Evolutionary conservation across 2,329 filamentous ascomycete species (phyloP), one percentile per base, ranked within the genome.

Genomic region (Xylaria arbuscula): DNA sequence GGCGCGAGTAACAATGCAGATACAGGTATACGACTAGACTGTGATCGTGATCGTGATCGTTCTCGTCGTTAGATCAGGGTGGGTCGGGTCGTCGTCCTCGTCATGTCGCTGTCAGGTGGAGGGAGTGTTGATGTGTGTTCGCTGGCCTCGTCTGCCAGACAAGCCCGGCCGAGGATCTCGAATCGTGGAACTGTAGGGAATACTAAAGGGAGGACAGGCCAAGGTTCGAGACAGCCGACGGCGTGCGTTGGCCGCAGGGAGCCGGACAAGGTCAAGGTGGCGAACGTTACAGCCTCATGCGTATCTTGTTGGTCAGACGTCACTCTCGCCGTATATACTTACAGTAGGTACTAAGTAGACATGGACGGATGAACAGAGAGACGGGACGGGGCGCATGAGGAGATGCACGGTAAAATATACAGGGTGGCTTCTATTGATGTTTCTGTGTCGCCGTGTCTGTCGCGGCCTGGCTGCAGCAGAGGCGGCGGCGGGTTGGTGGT

Each of bases 271-370:
- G 59, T 13, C 28, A 24, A 34, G 38, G 54, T 34, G 51, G 28
- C 62, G 51, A 56, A 56, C 19, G 66, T 59, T 24, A 47, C 47
- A 59, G 28, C 28, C 28, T 28, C 28, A 28, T 28, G 28, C 28
- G 28, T 28, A 28, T 28, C 28, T 28, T 28, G 28, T 28, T 28
- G 28, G 28, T 28, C 28, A 28, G 28, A 28, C 28, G 28, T 28
- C 28, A 28, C 28, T 28, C 2, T 28, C 28, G 28, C 28, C 28
- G 28, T 28, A 28, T 28, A 28, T 28, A 28, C 28, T 28, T 28
- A 28, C 28, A 28, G 28, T 2, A 28, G 28, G 28, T n/a, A n/a
- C n/a, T n/a, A n/a, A n/a, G n/a, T 28, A 28, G 28, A 28, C 28
- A 28, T 28, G 28, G 28, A 28, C 5, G 5, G 5, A 28, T 5